Evolutionary conservation across 2,329 filamentous ascomycete genomes (phyloP).

Genomic region (Venturia aucupariae): DNA sequence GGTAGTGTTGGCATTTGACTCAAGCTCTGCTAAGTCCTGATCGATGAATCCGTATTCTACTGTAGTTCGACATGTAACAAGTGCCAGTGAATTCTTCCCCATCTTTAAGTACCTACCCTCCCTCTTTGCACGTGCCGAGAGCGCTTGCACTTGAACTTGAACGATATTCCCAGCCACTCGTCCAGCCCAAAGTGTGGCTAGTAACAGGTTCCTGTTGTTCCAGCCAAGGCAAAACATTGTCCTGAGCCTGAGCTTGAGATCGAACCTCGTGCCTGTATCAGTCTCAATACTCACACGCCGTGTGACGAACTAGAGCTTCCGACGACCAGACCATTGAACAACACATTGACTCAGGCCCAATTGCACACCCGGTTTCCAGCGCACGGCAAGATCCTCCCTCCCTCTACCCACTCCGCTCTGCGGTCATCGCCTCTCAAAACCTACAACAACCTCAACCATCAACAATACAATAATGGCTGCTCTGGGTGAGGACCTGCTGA

Average conservation of each 20-base stretch:
- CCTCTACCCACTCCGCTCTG: background rate
- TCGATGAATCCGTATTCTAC: no score
- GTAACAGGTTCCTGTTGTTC: background rate
- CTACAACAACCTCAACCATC: background rate
- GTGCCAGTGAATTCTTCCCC: background rate
- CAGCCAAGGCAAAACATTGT: conserved; percentile 1
- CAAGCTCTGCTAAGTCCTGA: no score
- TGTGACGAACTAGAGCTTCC: background rate
- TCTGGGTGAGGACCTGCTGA: conserved; percentile 89
- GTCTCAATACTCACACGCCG: background rate
- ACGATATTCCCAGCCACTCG: background rate
- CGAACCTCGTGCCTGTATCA: background rate
- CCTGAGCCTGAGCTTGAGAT: conserved; percentile 3
- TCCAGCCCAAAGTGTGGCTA: background rate
- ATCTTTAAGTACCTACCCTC: background rate
- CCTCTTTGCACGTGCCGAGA: background rate
- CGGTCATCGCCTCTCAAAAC: background rate
- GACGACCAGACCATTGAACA: background rate
- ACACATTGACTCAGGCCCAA: background rate
- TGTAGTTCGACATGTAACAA: no score
- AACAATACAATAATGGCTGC: conserved; percentile 59
- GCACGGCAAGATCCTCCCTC: background rate
- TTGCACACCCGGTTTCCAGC: background rate
- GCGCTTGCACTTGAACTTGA: background rate
- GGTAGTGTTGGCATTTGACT: no score